Evolutionary conservation across 176 grass and related monocot genomes (phyloP), one percentile per base, ranked within the genome.

Genomic region (Eremochloa ophiuroides): DNA sequence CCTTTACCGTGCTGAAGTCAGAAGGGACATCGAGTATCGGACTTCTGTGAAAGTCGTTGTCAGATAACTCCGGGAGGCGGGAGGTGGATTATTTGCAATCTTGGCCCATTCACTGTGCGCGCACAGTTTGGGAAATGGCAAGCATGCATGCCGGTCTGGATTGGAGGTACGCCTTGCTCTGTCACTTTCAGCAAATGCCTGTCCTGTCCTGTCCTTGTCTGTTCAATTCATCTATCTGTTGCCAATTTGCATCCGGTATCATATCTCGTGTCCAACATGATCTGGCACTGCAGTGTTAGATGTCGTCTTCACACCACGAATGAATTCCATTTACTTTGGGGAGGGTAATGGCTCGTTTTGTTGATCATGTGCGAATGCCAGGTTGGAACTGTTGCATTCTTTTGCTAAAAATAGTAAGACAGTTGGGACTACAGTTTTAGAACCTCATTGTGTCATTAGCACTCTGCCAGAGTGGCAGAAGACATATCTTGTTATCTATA

Each of bases 121-220:
- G 22, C 15, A 18, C 68, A 73, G 55, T 63, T 71, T 62, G 41
- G 37, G 62, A 44, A 40, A 73, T 69, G 69, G 40, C 69, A 71
- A 29, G 40, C 25, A 68, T 22, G 74, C 63, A 69, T 74, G 69
- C 11, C 30, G 40, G 29, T 35, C 28, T 48, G 27, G 13, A 3
- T 28, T 29, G 41, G 70, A 73, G 71, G 71, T 83, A 83, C 18
- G 81, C 60, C 20, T 66, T 75, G 81, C 81, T 75, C 60, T 83
- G 33, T 83, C 81, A 30, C 71, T 83, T 66, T 75, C 71, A 83
- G 71, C 14, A 29, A 75, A 83, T 66, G 60, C 71, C 14, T 17
- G 80, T 25, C 55, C 53, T 11, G n/a, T 31, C 61, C 70, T 5
- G 55, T 31, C 50, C 50, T 53, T 46, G 59, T 63, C 62, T 70